phyloP scores from a whole-genome alignment of 345 rosid species.

The Jatropha curcas region DNA sequence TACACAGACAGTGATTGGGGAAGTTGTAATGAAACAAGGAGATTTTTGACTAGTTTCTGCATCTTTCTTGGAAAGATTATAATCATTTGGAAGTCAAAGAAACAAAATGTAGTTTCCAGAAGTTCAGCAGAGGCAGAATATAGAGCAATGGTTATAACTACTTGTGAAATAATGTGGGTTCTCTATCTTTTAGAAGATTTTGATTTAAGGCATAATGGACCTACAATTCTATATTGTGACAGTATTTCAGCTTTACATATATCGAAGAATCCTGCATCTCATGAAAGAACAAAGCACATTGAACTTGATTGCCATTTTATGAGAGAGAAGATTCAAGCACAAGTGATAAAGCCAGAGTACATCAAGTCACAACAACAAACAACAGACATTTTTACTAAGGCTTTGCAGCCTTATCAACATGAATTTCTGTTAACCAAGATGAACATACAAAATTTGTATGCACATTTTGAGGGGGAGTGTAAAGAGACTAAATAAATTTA shows the following conservation, averaged over 20 bases:
- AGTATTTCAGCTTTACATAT: too few species aligned
- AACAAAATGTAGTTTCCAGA: not conserved
- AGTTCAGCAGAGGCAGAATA: not conserved
- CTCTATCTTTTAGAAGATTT: too few species aligned
- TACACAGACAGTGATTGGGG: not conserved
- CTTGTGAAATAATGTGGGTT: too few species aligned
- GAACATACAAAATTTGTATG: too few species aligned
- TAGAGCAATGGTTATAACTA: too few species aligned
- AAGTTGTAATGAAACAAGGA: not conserved
- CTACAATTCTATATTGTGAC: too few species aligned
- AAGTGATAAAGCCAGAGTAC: not conserved
- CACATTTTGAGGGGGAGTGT: too few species aligned
- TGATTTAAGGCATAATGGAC: too few species aligned
- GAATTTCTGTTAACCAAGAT: too few species aligned
- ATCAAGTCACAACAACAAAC: not conserved
- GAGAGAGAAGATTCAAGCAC: not conserved
- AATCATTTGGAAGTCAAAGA: not conserved
- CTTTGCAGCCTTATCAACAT: too few species aligned
- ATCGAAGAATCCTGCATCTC: not conserved
- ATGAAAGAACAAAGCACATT: not conserved
- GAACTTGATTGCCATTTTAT: not conserved
- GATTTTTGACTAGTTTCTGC: not conserved
- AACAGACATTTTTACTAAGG: too few species aligned
- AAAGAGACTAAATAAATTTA: too few species aligned
- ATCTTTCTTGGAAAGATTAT: not conserved